Evolutionary conservation across 768 basidiomycete species (phyloP).

Genomic region (Russula sp.): DNA sequence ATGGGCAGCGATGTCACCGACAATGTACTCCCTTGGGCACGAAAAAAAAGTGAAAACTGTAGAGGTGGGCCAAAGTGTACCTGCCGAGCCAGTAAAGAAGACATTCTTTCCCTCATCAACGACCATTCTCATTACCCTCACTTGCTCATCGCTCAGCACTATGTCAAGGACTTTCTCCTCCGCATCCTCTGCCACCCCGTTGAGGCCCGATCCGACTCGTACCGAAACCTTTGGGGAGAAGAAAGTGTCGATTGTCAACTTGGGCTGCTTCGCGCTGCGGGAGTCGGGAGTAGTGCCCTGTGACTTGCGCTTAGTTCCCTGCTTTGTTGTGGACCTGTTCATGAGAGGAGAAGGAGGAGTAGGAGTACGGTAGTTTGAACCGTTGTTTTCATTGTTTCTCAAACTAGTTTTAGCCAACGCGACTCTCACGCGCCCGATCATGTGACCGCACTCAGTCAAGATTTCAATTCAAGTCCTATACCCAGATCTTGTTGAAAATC

Average conservation of each 20-base stretch:
- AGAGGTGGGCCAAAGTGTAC: slow-evolving; percentile 28
- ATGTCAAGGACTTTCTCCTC: slow-evolving; percentile 29
- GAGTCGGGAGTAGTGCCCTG: slow-evolving; percentile 16
- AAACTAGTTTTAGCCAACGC: neutral
- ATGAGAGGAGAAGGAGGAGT: neutral
- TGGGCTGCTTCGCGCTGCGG: slow-evolving; percentile 26
- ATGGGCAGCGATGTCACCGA: neutral
- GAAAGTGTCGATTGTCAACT: slow-evolving; percentile 30
- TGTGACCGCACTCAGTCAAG: slow-evolving; percentile 18
- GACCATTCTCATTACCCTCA: slow-evolving; percentile 41
- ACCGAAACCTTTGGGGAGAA: slow-evolving; percentile 28
- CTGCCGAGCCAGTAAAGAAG: slow-evolving; percentile 66
- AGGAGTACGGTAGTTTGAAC: neutral
- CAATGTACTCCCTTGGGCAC: neutral
- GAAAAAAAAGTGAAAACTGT: neutral
- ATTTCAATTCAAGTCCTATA: too few species aligned
- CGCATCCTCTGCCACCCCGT: slow-evolving; percentile 14
- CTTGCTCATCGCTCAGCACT: slow-evolving; percentile 48
- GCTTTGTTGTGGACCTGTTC: slow-evolving; percentile 8
- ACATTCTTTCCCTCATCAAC: slow-evolving; percentile 52
- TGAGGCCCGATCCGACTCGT: slow-evolving; percentile 15
- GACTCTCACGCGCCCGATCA: slow-evolving; percentile 9
- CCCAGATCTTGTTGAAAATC: too few species aligned
- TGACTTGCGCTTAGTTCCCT: slow-evolving; percentile 28
- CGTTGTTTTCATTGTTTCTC: neutral